These are phyloP conservation scores for Eucommia ulmoides DNA, from an alignment of 257 asterid genomes.

Conservation along the genomic window DNA sequence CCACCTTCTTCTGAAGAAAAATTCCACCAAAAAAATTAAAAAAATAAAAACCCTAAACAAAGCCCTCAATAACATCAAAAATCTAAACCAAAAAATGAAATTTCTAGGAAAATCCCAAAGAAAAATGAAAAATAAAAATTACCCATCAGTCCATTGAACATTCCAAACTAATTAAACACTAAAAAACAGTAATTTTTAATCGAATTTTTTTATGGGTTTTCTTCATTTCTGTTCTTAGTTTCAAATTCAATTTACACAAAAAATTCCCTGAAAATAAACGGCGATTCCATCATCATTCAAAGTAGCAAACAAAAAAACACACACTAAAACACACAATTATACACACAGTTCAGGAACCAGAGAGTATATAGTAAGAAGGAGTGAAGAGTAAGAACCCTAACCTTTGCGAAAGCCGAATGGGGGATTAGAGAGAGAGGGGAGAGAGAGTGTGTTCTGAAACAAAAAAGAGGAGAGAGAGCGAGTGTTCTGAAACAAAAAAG, in stretches of 20 bases:
- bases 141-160: background rate
- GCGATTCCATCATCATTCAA: background rate
- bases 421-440: too few relatives aligned
- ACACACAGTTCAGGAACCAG: background rate
- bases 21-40: constrained; percentile 2
- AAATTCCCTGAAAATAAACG: background rate
- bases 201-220: too few relatives aligned
- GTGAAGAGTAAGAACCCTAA: background rate
- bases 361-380: background rate
- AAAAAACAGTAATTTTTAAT: too few relatives aligned
- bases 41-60: background rate
- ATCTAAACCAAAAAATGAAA: background rate
- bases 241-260: too few relatives aligned
- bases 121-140: too few relatives aligned
- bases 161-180: too few relatives aligned
- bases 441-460: background rate
- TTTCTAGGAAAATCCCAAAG: background rate
- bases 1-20: background rate
- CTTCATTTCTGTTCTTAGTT: too few relatives aligned
- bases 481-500: background rate
- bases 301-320: background rate
- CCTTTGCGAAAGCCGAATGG: background rate
- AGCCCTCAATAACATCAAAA: too few relatives aligned
- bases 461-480: background rate
- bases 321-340: background rate